These are phyloP conservation scores for Sungouiella thailandica DNA, from an alignment of 805 yeast species.

Conservation along the genomic window DNA sequence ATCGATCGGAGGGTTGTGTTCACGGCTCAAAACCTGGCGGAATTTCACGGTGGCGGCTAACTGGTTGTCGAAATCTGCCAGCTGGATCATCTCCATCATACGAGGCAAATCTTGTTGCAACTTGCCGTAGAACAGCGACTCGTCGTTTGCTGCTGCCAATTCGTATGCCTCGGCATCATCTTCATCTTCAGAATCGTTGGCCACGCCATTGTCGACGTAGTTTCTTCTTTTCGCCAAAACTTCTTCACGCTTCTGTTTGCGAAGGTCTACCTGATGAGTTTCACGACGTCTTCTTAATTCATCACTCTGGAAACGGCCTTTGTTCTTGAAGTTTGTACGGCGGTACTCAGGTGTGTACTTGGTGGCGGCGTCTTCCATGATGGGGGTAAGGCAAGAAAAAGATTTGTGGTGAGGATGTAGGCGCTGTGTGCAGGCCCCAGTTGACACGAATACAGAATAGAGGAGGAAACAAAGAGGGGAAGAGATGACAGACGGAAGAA, in stretches of 20 bases:
- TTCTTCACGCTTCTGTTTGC: constrained; percentile 96
- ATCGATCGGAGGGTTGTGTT: constrained; percentile 94
- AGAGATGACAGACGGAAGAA: no score
- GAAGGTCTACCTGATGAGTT: constrained; percentile 91
- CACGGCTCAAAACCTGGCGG: constrained; percentile 89
- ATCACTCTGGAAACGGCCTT: constrained; percentile 88
- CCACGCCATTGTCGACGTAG: constrained; percentile 36
- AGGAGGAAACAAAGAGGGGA: no score
- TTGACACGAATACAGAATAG: no score
- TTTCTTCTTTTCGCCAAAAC: constrained; percentile 91
- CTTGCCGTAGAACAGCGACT: constrained; percentile 34
- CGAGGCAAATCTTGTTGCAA: constrained; percentile 66
- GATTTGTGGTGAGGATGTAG: constrained; percentile 1
- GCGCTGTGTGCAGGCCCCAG: background rate
- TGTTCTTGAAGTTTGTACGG: constrained; percentile 92
- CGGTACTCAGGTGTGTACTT: constrained; percentile 97
- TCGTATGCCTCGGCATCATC: constrained; percentile 32
- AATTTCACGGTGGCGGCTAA: constrained; percentile 87
- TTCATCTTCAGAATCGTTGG: constrained; percentile 40
- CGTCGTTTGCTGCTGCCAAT: constrained; percentile 43
- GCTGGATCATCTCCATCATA: constrained; percentile 76
- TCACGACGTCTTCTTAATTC: constrained; percentile 98
- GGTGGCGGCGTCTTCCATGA: constrained; percentile 72
- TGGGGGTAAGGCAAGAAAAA: constrained; percentile 1
- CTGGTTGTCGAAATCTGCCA: constrained; percentile 73